phyloP scores from a whole-genome alignment of 768 basidiomycete species.

The Saitozyma sp. region DNA sequence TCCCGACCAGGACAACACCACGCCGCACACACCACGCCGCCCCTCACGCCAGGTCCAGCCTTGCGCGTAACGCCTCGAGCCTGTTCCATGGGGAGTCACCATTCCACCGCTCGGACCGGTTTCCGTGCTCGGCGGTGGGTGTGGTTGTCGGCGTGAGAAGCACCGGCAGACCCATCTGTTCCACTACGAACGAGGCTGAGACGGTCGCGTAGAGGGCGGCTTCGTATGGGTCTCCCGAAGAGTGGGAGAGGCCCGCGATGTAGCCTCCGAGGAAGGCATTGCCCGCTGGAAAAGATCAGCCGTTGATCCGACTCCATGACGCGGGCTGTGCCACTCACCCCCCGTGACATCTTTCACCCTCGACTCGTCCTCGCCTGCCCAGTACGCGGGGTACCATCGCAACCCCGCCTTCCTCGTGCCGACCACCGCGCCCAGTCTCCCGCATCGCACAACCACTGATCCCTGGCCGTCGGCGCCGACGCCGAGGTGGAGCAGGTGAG shows the following conservation, averaged over 20 bases:
- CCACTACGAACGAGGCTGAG: constrained; percentile 41
- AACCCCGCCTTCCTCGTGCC: constrained; percentile 30
- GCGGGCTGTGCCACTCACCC: constrained; percentile 24
- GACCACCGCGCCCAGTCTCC: constrained; percentile 30
- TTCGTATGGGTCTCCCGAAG: constrained; percentile 27
- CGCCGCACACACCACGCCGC: too few species aligned
- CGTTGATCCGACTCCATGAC: not conserved
- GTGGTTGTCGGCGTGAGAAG: constrained; percentile 2
- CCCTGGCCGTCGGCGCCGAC: constrained; percentile 31
- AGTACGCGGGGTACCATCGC: constrained; percentile 43
- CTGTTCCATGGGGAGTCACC: constrained; percentile 24
- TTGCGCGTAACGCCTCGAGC: constrained; percentile 18
- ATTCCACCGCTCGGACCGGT: constrained; percentile 30
- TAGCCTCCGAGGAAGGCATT: constrained; percentile 45
- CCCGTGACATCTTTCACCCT: constrained; percentile 41
- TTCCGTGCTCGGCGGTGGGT: too few species aligned
- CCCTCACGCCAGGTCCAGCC: not conserved
- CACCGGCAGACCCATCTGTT: constrained; percentile 41
- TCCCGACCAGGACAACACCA: too few species aligned
- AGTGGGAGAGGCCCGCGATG: constrained; percentile 30
- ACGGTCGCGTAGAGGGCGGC: constrained; percentile 43
- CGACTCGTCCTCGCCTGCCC: constrained; percentile 12
- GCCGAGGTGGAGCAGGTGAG: constrained; percentile 30
- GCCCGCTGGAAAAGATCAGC: constrained; percentile 24
- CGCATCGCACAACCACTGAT: constrained; percentile 36